phyloP scores from a whole-genome alignment of 305 asterid species.

The Salvia sclarea region DNA sequence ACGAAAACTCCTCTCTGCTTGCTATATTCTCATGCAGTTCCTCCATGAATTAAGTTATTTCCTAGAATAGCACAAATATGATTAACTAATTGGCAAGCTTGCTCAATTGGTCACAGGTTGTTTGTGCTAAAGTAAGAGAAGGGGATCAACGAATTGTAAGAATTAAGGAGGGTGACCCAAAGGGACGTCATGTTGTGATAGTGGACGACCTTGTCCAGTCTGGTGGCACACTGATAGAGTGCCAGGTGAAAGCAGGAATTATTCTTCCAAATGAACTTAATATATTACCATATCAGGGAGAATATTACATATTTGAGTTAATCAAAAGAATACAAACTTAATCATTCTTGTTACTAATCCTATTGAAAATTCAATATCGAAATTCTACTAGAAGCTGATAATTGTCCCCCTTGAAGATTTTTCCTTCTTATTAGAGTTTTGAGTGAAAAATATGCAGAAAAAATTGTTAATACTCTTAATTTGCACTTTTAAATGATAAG shows the following conservation, averaged over 20 bases:
- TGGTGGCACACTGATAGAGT: conserved; percentile 86
- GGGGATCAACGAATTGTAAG: conserved; percentile 87
- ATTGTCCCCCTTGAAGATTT: not conserved
- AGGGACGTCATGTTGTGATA: conserved; percentile 93
- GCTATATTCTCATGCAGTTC: not conserved
- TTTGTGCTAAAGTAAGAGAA: conserved; percentile 97
- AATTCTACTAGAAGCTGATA: not conserved
- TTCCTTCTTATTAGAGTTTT: conserved; percentile 3
- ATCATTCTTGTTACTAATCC: no score
- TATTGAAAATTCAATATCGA: not conserved
- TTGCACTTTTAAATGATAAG: not conserved
- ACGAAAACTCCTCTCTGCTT: not conserved
- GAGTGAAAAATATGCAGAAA: not conserved
- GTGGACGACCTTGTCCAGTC: conserved; percentile 99
- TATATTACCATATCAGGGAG: not conserved
- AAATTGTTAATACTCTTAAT: not conserved
- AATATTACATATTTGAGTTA: no score
- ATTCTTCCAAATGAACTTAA: not conserved
- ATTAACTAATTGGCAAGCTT: conserved; percentile 26
- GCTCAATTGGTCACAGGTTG: conserved; percentile 55
- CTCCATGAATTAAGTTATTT: not conserved
- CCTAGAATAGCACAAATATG: not conserved
- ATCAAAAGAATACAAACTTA: no score
- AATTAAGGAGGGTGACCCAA: conserved; percentile 87
- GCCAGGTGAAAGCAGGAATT: conserved; percentile 60